phyloP scores from a whole-genome alignment of 495 filamentous ascomycete species.

The Polyplosphaeria fusca region DNA sequence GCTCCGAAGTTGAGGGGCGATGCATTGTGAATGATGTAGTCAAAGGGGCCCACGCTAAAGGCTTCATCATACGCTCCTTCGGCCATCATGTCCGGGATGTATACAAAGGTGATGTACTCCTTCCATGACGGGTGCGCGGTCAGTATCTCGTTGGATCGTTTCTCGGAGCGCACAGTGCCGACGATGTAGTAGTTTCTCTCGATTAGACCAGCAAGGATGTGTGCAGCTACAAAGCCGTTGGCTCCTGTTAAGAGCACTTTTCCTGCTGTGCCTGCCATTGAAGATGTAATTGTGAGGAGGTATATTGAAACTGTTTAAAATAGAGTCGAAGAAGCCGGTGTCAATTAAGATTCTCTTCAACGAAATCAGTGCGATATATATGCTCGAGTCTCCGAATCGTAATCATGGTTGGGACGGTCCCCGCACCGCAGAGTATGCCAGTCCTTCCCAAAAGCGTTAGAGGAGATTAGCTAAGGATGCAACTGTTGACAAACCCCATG shows the following conservation, averaged over 20 bases:
- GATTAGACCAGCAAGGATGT: neutral
- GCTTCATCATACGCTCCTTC: slow-evolving; percentile 31
- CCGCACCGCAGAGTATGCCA: too few relatives aligned
- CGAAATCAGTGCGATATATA: too few relatives aligned
- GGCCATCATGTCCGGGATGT: slow-evolving; percentile 27
- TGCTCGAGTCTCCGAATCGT: too few relatives aligned
- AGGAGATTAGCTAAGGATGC: too few relatives aligned
- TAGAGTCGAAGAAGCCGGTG: too few relatives aligned
- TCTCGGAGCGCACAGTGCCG: slow-evolving; percentile 36
- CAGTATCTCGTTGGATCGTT: slow-evolving; percentile 40
- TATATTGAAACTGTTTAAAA: too few relatives aligned
- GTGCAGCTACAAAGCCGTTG: slow-evolving; percentile 11
- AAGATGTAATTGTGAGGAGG: neutral
- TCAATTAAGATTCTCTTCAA: too few relatives aligned
- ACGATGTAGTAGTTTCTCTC: slow-evolving; percentile 29
- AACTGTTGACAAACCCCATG: too few relatives aligned
- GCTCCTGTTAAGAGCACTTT: slow-evolving; percentile 5
- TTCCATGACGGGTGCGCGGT: slow-evolving; percentile 38
- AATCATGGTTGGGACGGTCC: too few relatives aligned
- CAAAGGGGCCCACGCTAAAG: slow-evolving; percentile 25
- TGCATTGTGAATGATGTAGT: slow-evolving; percentile 38
- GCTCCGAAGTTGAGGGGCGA: slow-evolving; percentile 19
- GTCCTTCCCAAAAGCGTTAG: too few relatives aligned
- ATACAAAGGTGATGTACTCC: slow-evolving; percentile 28
- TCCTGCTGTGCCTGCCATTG: neutral